These are phyloP conservation scores for Diospyros kaki DNA, from an alignment of 148 eudicot genomes.

Conservation along the genomic window DNA sequence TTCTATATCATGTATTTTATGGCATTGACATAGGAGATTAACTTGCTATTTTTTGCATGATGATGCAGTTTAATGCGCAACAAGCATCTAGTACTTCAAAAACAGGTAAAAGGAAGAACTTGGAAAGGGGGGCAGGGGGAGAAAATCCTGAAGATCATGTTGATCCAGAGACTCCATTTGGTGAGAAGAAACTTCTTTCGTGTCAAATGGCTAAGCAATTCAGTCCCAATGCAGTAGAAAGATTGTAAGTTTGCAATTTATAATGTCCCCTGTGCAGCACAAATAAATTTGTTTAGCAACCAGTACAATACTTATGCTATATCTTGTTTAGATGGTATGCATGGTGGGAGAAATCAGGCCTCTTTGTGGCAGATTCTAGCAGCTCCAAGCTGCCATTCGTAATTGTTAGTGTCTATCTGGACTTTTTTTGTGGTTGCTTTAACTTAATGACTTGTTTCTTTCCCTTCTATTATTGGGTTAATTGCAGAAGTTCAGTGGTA, in stretches of 20 bases:
- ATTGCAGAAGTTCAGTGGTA: neutral
- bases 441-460: neutral
- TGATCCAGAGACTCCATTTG: constrained; percentile 74
- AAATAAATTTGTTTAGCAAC: neutral
- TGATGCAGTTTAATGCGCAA: constrained; percentile 40
- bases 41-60: neutral
- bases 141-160: constrained; percentile 67
- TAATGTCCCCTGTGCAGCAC: neutral
- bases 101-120: constrained; percentile 51
- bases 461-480: neutral
- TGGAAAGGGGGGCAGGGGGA: constrained; percentile 49
- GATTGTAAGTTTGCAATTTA: constrained; percentile 46
- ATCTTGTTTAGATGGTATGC: constrained; percentile 68
- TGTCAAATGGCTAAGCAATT: constrained; percentile 77
- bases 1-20: neutral
- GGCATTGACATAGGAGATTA: neutral
- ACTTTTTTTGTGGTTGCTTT: neutral
- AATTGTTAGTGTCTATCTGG: constrained; percentile 18
- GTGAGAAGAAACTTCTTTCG: constrained; percentile 79
- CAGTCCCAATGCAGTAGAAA: constrained; percentile 77
- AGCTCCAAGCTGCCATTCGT: constrained; percentile 55
- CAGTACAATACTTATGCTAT: neutral
- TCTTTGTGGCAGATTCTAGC: constrained; percentile 72
- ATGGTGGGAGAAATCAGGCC: constrained; percentile 92
- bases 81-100: constrained; percentile 50